Evolutionary conservation across 176 grass and related monocot genomes (phyloP).

Genomic region (Oryza brachyantha): DNA sequence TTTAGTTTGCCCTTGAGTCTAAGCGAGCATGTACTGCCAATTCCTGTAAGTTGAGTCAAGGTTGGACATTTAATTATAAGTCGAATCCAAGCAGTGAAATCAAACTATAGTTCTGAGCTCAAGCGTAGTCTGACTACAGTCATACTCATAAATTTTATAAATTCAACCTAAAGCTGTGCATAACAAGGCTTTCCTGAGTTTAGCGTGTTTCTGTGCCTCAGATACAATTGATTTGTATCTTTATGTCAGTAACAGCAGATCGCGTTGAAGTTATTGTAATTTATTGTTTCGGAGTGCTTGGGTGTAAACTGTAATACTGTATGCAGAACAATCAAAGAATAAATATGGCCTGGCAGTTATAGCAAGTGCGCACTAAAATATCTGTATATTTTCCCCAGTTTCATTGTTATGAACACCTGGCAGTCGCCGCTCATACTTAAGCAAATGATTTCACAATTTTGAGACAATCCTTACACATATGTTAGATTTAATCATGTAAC

Average conservation of each 20-base stretch:
- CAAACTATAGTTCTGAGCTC: background rate
- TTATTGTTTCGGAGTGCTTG: background rate
- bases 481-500: constrained; percentile 13
- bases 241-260: constrained; percentile 8
- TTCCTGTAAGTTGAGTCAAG: background rate
- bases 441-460: constrained; percentile 19
- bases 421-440: constrained; percentile 7
- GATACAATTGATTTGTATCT: background rate
- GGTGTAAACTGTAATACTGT: background rate
- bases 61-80: background rate
- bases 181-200: background rate
- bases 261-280: background rate
- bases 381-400: constrained; percentile 6
- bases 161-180: background rate
- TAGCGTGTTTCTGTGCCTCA: background rate
- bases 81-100: background rate
- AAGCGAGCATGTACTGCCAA: background rate
- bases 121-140: background rate
- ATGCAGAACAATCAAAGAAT: background rate
- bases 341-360: background rate
- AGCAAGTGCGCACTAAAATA: background rate
- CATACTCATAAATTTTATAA: background rate
- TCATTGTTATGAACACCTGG: constrained; percentile 8
- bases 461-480: constrained; percentile 11
- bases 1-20: background rate